phyloP scores from a whole-genome alignment of 371 early-diverging fungal species.

The Lichtheimia ornata region DNA sequence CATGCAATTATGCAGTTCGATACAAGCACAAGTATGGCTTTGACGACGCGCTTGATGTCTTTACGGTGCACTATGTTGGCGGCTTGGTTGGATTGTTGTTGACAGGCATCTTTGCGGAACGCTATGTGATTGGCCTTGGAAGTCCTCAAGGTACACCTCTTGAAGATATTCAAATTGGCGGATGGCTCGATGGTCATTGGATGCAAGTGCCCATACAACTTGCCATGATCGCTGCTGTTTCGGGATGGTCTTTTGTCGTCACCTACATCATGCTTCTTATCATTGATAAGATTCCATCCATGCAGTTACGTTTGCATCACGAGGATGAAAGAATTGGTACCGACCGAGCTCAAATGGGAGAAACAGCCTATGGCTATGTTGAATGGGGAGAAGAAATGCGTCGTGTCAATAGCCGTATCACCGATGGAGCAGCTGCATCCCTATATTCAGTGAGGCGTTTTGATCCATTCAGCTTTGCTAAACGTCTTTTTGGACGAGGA shows the following conservation, averaged over 20 bases:
- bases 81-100: slow-evolving; percentile 71
- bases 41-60: slow-evolving; percentile 79
- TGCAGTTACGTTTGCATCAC: slow-evolving; percentile 55
- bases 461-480: neutral
- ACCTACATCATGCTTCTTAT: slow-evolving; percentile 59
- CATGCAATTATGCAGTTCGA: slow-evolving; percentile 65
- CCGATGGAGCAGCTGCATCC: neutral
- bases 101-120: slow-evolving; percentile 77
- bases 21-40: slow-evolving; percentile 67
- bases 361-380: slow-evolving; percentile 64
- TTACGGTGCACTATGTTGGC: slow-evolving; percentile 74
- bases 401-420: slow-evolving; percentile 1
- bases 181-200: slow-evolving; percentile 72
- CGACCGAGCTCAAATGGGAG: slow-evolving; percentile 70
- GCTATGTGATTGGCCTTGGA: slow-evolving; percentile 58
- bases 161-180: slow-evolving; percentile 50
- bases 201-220: slow-evolving; percentile 65
- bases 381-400: slow-evolving; percentile 37
- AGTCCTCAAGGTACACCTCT: slow-evolving; percentile 59
- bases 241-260: slow-evolving; percentile 63
- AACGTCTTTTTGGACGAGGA: slow-evolving; percentile 13
- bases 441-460: neutral
- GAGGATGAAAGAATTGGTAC: slow-evolving; percentile 63
- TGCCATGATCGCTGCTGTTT: slow-evolving; percentile 55
- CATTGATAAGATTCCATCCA: slow-evolving; percentile 52